Percentiles rank a stretch among this genome's conserved stretches.
phyloP scores from a whole-genome alignment of 371 early-diverging fungal species.

The Syncephalis plumigaleata region DNA sequence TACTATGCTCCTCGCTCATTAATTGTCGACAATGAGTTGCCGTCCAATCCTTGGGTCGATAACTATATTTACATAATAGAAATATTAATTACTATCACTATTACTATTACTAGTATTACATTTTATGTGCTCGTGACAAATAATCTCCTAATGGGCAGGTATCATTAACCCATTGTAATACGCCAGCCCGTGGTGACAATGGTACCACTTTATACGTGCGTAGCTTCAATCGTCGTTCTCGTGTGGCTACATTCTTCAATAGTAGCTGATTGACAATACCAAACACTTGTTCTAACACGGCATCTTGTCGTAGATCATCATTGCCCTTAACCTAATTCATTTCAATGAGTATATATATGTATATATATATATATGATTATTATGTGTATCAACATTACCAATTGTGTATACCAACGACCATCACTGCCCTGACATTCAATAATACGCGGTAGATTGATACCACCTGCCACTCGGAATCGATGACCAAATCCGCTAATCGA shows the following conservation, averaged over 20 bases:
- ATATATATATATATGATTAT: too few species aligned
- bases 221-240: conserved; percentile 32
- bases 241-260: conserved; percentile 25
- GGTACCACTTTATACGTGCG: conserved; percentile 91
- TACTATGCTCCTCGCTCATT: conserved; percentile 5
- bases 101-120: conserved; percentile 33
- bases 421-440: conserved; percentile 1
- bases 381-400: too few species aligned
- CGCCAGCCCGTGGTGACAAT: conserved; percentile 78
- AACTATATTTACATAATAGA: too few species aligned
- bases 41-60: conserved; percentile 1
- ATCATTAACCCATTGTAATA: conserved; percentile 94
- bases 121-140: conserved; percentile 28
- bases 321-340: conserved; percentile 4
- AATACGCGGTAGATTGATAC: background rate
- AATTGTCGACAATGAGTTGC: conserved; percentile 4
- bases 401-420: background rate
- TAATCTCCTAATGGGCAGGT: conserved; percentile 28
- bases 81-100: background rate
- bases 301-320: conserved; percentile 89
- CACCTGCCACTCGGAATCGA: background rate
- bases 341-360: too few species aligned
- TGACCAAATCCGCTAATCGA: background rate
- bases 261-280: conserved; percentile 53
- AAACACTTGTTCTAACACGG: conserved; percentile 73